Evolutionary conservation across 768 basidiomycete genomes (phyloP), one percentile per base, ranked within the genome.

Genomic region (Psilocybe tampanensis): DNA sequence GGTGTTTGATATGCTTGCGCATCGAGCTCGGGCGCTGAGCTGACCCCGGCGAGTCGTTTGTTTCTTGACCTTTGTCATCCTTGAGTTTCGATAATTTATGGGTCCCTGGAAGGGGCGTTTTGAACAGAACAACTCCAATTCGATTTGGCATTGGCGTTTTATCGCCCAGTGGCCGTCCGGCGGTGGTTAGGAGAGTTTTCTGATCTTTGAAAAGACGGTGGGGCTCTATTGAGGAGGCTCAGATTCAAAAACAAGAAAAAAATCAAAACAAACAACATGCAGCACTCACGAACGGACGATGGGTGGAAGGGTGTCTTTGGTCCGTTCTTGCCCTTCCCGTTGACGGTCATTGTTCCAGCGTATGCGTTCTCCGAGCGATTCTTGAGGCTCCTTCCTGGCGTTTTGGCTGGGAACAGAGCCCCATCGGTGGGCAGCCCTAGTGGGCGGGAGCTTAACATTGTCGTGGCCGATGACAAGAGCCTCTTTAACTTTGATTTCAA

Each of bases 131-230:
- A 8, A 62, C 58, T 15, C 61, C 69, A 29, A 71, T 72, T 34
- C 88, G 85, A 66, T 91, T 92, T 2, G 85, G 83, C 62, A 86
- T 86, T 1, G 90, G 90, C 1, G 90, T 92, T 71, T 89, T 91
- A 73, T 92, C 90, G 22, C 77, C 78, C 8, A 92, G 75, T 1
- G 88, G 86, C 12, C 84, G 81, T 6, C 69, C 64, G 32, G 54
- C 64, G 13, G 70, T 66, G 32, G 65, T 58, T 48, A 69, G 48
- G 39, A 62, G 48, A 34, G 43, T 54, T 47, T 66, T 63, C 36
- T 66, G 59, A 52, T 58, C 64, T 61, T 69, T 69, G 60, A 58
- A 63, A 32, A 61, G 53, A 34, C 58, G 55, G 34, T 54, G 59
- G 32, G 64, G 60, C 49, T 74, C 63, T 62, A 21, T 42, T 22